Evolutionary conservation across 192 early-diverging fungal genomes (phyloP).

Genomic region (Coemansia sp.): DNA sequence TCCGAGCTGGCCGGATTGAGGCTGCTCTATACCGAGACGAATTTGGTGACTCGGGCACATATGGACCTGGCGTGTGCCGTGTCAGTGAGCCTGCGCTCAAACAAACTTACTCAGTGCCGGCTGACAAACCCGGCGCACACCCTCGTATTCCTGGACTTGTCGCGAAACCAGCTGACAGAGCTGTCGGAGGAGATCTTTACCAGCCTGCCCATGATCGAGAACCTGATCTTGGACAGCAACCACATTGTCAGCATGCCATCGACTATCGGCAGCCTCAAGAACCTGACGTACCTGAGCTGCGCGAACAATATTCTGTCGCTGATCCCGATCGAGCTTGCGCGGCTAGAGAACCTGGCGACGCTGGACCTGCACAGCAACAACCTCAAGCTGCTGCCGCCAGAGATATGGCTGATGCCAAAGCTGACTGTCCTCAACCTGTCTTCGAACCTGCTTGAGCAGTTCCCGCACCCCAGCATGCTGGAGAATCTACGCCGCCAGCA

Average conservation of each 20-base stretch:
- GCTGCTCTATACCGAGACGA: slow-evolving; percentile 64
- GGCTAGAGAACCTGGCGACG: slow-evolving; percentile 53
- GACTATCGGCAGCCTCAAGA: slow-evolving; percentile 53
- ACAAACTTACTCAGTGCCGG: slow-evolving; percentile 64
- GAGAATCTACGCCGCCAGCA: slow-evolving; percentile 46
- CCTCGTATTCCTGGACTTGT: slow-evolving; percentile 52
- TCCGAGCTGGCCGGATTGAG: slow-evolving; percentile 55
- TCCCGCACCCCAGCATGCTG: slow-evolving; percentile 66
- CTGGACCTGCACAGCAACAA: slow-evolving; percentile 77
- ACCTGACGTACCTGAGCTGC: slow-evolving; percentile 53
- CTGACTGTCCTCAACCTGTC: slow-evolving; percentile 69
- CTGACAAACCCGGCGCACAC: slow-evolving; percentile 46
- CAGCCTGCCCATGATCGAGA: slow-evolving; percentile 52
- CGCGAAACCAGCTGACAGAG: slow-evolving; percentile 64
- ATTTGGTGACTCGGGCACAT: slow-evolving; percentile 59
- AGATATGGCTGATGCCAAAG: slow-evolving; percentile 70
- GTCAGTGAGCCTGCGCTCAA: slow-evolving; percentile 57
- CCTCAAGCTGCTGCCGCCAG: slow-evolving; percentile 61
- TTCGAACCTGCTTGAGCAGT: slow-evolving; percentile 73
- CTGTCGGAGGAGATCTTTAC: slow-evolving; percentile 58
- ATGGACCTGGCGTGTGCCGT: slow-evolving; percentile 54
- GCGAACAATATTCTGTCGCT: slow-evolving; percentile 64
- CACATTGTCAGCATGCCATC: slow-evolving; percentile 61
- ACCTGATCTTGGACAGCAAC: slow-evolving; percentile 63
- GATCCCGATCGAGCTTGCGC: slow-evolving; percentile 64